Conservation (phyloP, 2,329 filamentous ascomycete species). For the Pseudogymnoascus sp. region DNA sequence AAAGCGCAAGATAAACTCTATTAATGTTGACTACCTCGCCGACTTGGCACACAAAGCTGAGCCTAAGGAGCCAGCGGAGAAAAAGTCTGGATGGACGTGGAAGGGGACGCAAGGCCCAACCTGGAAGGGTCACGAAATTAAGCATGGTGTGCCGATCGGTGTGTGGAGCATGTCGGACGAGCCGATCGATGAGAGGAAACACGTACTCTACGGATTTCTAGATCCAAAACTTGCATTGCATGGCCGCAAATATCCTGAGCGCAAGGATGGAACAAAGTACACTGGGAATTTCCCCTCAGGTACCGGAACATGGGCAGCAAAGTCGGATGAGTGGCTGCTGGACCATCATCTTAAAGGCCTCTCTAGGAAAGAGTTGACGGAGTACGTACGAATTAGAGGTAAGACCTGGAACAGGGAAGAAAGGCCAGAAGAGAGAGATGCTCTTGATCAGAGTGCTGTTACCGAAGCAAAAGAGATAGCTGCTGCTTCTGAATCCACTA, state of each 20-base stretch:
- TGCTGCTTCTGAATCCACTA: constrained; percentile 15
- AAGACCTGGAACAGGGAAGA: constrained; percentile 21
- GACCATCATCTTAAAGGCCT: constrained; percentile 46
- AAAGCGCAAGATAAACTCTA: constrained; percentile 47
- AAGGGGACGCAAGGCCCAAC: background rate
- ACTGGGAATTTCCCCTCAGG: constrained; percentile 44
- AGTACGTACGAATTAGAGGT: constrained; percentile 49
- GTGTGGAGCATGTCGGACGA: constrained; percentile 52
- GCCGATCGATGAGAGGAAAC: constrained; percentile 40
- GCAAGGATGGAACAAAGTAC: constrained; percentile 36
- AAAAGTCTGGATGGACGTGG: background rate
- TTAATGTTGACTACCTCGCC: constrained; percentile 28
- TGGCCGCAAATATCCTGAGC: constrained; percentile 46
- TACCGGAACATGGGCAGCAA: constrained; percentile 55
- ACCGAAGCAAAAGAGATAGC: constrained; percentile 20
- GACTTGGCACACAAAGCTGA: background rate
- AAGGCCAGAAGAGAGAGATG: constrained; percentile 18
- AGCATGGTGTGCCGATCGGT: constrained; percentile 37
- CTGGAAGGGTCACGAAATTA: constrained; percentile 15
- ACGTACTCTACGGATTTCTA: constrained; percentile 54
- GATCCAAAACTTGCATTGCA: constrained; percentile 52
- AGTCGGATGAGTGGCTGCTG: constrained; percentile 52
- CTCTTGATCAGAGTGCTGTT: constrained; percentile 20
- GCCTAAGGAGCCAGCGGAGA: background rate
- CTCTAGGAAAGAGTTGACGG: constrained; percentile 50